These are phyloP conservation scores for Rhododendron mucronatum DNA, from an alignment of 148 eudicot species.

Conservation along the genomic window DNA sequence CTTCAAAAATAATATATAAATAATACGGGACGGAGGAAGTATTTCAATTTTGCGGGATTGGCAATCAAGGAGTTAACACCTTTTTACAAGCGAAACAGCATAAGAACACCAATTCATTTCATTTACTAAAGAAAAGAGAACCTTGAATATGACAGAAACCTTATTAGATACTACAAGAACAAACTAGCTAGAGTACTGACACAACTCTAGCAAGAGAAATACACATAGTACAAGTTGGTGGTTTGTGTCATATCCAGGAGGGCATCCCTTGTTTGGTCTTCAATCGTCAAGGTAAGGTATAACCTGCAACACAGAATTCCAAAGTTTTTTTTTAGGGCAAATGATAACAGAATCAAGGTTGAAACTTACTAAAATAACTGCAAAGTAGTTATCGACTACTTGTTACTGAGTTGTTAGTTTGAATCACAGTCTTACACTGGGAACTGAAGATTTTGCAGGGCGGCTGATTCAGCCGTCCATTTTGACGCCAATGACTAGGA, in stretches of 20 bases:
- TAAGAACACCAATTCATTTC: not conserved
- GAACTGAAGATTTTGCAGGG: no score
- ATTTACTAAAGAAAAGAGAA: not conserved
- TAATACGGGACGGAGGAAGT: not conserved
- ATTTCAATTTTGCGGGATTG: no score
- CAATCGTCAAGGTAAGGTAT: conserved; percentile 1
- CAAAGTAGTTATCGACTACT: not conserved
- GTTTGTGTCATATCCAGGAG: not conserved
- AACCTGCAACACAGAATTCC: not conserved
- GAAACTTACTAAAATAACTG: not conserved
- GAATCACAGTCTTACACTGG: not conserved
- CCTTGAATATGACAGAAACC: not conserved
- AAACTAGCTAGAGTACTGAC: not conserved
- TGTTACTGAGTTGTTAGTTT: not conserved
- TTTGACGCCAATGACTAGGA: no score
- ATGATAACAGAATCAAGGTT: not conserved
- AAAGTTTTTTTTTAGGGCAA: not conserved
- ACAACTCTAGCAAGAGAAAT: not conserved
- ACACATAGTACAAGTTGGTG: not conserved
- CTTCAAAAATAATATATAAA: not conserved
- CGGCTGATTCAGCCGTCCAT: no score
- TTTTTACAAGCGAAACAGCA: not conserved
- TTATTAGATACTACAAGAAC: not conserved
- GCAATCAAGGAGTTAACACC: not conserved
- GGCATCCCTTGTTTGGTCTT: not conserved